A percentile compares a stretch with the other conserved stretches of the same genome.
phyloP scores from a whole-genome alignment of 2,329 filamentous ascomycete species.

The Aspergillus thermomutatus region DNA sequence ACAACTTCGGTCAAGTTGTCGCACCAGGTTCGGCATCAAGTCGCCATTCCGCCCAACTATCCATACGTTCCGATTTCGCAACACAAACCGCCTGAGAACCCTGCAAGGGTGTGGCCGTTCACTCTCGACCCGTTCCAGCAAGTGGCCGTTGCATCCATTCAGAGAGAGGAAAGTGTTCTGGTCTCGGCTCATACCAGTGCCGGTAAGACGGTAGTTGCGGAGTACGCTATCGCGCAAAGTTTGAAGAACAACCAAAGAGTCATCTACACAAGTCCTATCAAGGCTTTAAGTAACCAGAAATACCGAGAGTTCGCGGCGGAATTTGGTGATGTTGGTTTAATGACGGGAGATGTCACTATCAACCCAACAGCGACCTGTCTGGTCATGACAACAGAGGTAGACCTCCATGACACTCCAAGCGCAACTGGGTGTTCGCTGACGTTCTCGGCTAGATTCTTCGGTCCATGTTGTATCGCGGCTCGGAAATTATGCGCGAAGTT shows the following conservation, averaged over 20 bases:
- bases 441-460: conserved; percentile 66
- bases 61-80: conserved; percentile 92
- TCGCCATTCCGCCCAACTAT: conserved; percentile 89
- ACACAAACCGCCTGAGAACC: conserved; percentile 84
- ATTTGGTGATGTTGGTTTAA: conserved; percentile 94
- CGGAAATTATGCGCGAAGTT: conserved; percentile 99
- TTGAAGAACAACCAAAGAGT: conserved; percentile 96
- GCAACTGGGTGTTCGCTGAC: conserved; percentile 5
- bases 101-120: conserved; percentile 81
- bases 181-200: conserved; percentile 97
- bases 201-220: conserved; percentile 96
- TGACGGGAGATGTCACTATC: conserved; percentile 99
- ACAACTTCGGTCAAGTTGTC: conserved; percentile 70
- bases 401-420: conserved; percentile 2
- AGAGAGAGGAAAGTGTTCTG: conserved; percentile 91
- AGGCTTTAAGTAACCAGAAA: conserved; percentile 97
- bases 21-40: conserved; percentile 98
- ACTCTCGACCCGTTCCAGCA: conserved; percentile 97
- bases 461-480: conserved; percentile 96
- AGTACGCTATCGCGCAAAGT: conserved; percentile 97
- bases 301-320: conserved; percentile 94
- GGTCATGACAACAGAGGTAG: conserved; percentile 91
- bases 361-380: conserved; percentile 97
- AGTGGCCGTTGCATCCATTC: conserved; percentile 88
- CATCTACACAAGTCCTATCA: conserved; percentile 99